Evolutionary conservation across 352 stramenopile genomes (phyloP), one percentile per base, ranked within the genome.

Genomic region (Phytophthora chlamydospora): DNA sequence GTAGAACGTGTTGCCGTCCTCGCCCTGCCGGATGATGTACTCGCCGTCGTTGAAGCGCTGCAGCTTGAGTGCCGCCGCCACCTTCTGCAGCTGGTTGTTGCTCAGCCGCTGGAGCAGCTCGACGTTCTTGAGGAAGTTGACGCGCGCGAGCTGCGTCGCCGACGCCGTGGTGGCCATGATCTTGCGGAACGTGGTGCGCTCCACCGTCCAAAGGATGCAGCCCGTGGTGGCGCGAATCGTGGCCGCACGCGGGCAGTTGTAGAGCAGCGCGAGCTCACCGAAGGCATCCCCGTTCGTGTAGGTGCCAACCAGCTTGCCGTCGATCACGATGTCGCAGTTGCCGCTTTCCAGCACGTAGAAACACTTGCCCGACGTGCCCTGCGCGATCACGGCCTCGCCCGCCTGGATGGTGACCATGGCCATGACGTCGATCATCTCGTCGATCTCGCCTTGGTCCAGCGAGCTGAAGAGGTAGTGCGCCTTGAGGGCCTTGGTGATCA

Each of bases 231-330:
- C 91, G 21, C 85, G 81, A 68, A 97, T 98, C 32, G 96, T 98
- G 6, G 96, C 97, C 2, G 95, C 92, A 19, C 97, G 92, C 13
- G 97, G 96, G 52, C 89, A 98, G 70, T 98, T 98, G 84, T 99
- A 99, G 62, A 99, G 88, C 51, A 99, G 67, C 10, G 96, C 96
- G n/a, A 99, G 78, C 76, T 99, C 97, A 17, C 97, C 97, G 68
- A 99, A 99, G 0, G 90, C 83, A 33, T 90, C 76, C 0, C 87
- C 85, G 36, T 82, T 87, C n/a, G 58, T 58, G 63, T 98, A 88
- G 51, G 80, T 83, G 39, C 83, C 87, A 21, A 92, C 78, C 12
- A 97, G 80, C 38, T 90, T 81, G 6, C 73, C 66, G 50, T 95
- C 77, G n/a, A 96, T 82, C 21, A 89, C 61, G 61, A 97, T 94